phyloP scores from a whole-genome alignment of 805 yeast species.

The Torulaspora maleeae region DNA sequence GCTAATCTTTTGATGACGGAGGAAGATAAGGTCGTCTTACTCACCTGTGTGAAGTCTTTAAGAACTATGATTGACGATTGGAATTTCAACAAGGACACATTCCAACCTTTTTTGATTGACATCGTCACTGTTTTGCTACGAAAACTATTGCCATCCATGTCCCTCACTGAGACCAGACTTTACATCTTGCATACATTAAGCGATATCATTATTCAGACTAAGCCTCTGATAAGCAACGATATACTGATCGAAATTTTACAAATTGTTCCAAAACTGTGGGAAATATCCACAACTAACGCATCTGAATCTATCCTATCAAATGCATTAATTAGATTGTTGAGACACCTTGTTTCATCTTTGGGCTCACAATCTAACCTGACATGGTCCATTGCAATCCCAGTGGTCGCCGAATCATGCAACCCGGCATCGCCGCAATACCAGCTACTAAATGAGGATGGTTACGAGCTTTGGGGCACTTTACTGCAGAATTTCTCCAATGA shows the following conservation, averaged over 20 bases:
- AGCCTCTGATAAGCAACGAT: slow-evolving; percentile 52
- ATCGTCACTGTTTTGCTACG: slow-evolving; percentile 47
- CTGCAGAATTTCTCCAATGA: slow-evolving; percentile 54
- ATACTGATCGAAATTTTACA: slow-evolving; percentile 48
- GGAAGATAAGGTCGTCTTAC: slow-evolving; percentile 74
- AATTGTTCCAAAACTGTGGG: slow-evolving; percentile 77
- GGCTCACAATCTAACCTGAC: slow-evolving; percentile 49
- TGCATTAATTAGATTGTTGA: slow-evolving; percentile 51
- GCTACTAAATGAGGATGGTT: slow-evolving; percentile 77
- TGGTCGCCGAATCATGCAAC: slow-evolving; percentile 59
- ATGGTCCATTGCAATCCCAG: slow-evolving; percentile 56
- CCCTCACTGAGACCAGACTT: slow-evolving; percentile 70
- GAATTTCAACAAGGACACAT: slow-evolving; percentile 68
- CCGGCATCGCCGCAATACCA: slow-evolving; percentile 50
- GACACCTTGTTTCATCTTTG: slow-evolving; percentile 52
- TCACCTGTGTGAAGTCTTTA: slow-evolving; percentile 69
- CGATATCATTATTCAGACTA: slow-evolving; percentile 57
- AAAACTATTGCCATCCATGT: slow-evolving; percentile 45
- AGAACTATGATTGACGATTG: slow-evolving; percentile 74
- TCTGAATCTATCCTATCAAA: slow-evolving; percentile 43
- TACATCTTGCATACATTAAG: slow-evolving; percentile 65
- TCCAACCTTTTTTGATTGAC: slow-evolving; percentile 58
- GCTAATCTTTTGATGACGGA: slow-evolving; percentile 45
- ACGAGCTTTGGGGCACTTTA: slow-evolving; percentile 73
- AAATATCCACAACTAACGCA: slow-evolving; percentile 40